Evolutionary conservation across 2,329 filamentous ascomycete species (phyloP).

Genomic region (Fusarium brevicatenulatum): DNA sequence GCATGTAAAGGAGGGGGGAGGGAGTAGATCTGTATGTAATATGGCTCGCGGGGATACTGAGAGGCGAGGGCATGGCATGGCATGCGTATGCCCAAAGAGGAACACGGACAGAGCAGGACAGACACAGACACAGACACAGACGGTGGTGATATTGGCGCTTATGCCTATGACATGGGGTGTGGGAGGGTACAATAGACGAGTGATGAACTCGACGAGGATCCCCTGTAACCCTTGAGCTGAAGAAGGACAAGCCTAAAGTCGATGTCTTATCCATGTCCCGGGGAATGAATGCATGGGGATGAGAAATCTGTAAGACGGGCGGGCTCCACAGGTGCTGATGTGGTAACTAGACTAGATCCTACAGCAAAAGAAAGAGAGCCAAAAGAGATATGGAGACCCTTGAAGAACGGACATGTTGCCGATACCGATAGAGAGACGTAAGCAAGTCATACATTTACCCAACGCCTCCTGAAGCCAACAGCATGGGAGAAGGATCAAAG

Average conservation of each 20-base stretch:
- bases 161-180: constrained; percentile 10
- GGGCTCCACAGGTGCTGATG: not conserved
- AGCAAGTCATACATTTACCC: not conserved
- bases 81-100: constrained; percentile 20
- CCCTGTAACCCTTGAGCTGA: constrained; percentile 18
- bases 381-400: not conserved
- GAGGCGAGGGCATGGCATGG: not conserved
- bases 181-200: constrained; percentile 15
- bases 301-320: constrained; percentile 4
- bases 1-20: constrained; percentile 1
- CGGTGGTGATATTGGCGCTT: constrained; percentile 21
- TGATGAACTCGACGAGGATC: constrained; percentile 34
- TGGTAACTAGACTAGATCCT: not conserved
- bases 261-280: constrained; percentile 1
- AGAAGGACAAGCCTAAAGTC: not conserved
- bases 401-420: not conserved
- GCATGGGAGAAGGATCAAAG: constrained; percentile 15
- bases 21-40: constrained; percentile 6
- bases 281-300: constrained; percentile 9
- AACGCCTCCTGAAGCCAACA: constrained; percentile 16
- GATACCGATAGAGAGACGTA: not conserved
- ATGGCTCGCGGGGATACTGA: not conserved
- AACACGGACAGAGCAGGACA: constrained; percentile 2
- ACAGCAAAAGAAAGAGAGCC: not conserved
- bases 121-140: not conserved